These are phyloP conservation scores for Fusarium duplospermum DNA, from an alignment of 2,329 filamentous ascomycete genomes.

Conservation along the genomic window DNA sequence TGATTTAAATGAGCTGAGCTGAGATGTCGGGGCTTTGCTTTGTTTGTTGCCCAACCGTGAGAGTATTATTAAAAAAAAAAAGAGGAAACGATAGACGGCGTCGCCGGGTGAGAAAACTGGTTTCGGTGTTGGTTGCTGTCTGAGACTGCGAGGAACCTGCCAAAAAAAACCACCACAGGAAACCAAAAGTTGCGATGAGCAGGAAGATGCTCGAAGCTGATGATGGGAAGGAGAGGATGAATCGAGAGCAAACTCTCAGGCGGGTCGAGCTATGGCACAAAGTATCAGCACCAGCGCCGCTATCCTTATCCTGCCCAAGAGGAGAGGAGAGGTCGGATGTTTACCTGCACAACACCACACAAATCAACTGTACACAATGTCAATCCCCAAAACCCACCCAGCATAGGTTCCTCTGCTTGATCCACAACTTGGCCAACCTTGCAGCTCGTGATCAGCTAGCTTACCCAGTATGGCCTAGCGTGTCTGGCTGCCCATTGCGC, in stretches of 20 bases:
- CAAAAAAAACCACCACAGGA: constrained; percentile 11
- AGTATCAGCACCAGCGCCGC: constrained; percentile 11
- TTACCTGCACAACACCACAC: constrained; percentile 17
- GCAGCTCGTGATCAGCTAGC: constrained; percentile 39
- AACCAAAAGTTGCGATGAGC: not conserved
- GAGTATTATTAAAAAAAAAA: constrained; percentile 10
- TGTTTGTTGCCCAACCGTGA: constrained; percentile 12
- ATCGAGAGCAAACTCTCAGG: not conserved
- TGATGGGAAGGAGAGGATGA: constrained; percentile 6
- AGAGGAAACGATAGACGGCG: constrained; percentile 23
- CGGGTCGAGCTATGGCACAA: constrained; percentile 10
- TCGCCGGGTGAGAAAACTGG: constrained; percentile 7
- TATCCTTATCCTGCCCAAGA: not conserved
- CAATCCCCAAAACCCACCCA: not conserved
- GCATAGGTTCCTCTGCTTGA: constrained; percentile 24
- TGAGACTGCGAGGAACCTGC: constrained; percentile 29
- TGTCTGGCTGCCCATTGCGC: constrained; percentile 34
- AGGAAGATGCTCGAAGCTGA: constrained; percentile 8
- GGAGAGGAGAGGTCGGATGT: constrained; percentile 3
- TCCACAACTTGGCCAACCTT: constrained; percentile 37
- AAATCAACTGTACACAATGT: constrained; percentile 12
- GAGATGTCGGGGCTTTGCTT: constrained; percentile 16
- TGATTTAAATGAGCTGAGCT: constrained; percentile 21
- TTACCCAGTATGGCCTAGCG: constrained; percentile 35
- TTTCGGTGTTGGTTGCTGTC: constrained; percentile 18